Conservation (phyloP, 2,329 filamentous ascomycete genomes). For the Xylariaceae sp. region DNA sequence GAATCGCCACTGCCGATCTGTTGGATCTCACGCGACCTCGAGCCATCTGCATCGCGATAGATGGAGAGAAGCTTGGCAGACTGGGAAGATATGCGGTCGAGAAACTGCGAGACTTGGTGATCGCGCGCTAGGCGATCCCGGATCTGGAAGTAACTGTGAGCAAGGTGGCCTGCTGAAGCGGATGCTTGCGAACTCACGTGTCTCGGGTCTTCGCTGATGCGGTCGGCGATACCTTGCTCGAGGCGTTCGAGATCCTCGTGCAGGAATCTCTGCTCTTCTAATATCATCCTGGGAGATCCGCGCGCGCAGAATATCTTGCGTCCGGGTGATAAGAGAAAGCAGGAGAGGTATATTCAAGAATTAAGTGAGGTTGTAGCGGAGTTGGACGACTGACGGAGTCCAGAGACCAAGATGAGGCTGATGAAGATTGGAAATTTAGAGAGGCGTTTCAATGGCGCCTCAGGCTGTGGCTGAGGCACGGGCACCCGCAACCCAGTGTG, state of each 20-base stretch:
- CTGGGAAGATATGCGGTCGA: conserved; percentile 81
- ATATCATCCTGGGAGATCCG: conserved; percentile 49
- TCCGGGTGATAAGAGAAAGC: too few species aligned
- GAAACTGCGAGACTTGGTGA: conserved; percentile 81
- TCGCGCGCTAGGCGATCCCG: conserved; percentile 84
- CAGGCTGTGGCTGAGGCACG: too few species aligned
- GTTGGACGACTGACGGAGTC: too few species aligned
- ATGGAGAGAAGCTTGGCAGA: conserved; percentile 73
- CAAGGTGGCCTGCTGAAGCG: conserved; percentile 13
- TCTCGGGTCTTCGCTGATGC: conserved; percentile 79
- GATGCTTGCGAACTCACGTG: conserved; percentile 49
- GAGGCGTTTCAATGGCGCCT: too few species aligned
- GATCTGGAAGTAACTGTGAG: conserved; percentile 46
- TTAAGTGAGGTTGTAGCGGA: too few species aligned
- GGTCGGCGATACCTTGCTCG: conserved; percentile 87
- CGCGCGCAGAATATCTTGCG: too few species aligned
- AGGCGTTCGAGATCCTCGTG: conserved; percentile 96
- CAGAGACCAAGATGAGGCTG: conserved; percentile 14
- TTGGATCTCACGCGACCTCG: conserved; percentile 72
- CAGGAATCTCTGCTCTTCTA: conserved; percentile 89
- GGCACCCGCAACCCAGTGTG: too few species aligned
- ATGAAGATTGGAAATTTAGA: conserved; percentile 9
- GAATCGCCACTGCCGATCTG: conserved; percentile 76
- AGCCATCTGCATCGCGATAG: conserved; percentile 71
- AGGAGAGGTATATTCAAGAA: too few species aligned